Conservation (phyloP, 352 stramenopile species). For the Pythium rishiriense region DNA sequence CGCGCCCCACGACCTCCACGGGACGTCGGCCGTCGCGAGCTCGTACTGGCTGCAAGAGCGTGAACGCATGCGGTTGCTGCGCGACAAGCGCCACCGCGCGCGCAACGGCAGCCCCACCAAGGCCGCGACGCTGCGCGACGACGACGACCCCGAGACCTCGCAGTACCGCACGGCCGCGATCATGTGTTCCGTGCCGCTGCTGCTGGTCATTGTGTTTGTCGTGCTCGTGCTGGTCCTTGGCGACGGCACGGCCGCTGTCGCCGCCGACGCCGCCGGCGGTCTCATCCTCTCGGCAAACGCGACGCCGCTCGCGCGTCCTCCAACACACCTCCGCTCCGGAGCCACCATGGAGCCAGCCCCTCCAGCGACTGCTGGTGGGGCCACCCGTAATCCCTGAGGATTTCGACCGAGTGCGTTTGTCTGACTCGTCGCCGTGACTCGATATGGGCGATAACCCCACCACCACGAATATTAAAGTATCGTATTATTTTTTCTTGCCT, state of each 20-base stretch:
- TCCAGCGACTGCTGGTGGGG: background rate
- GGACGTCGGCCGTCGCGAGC: conserved; percentile 29
- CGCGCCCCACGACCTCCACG: background rate
- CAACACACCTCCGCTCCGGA: conserved; percentile 3
- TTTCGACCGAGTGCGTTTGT: background rate
- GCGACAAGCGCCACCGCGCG: conserved; percentile 15
- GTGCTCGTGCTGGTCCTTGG: conserved; percentile 56
- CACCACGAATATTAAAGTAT: conserved; percentile 24
- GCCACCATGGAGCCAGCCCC: too few species aligned
- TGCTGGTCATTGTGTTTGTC: conserved; percentile 58
- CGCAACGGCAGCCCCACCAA: conserved; percentile 24
- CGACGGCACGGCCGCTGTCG: conserved; percentile 15
- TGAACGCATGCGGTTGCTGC: conserved; percentile 42
- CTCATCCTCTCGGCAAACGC: conserved; percentile 18
- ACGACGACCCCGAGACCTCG: conserved; percentile 13
- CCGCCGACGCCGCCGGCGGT: conserved; percentile 20
- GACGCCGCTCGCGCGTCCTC: background rate
- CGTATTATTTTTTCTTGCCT: conserved; percentile 16
- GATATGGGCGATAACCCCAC: too few species aligned
- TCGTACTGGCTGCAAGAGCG: conserved; percentile 83
- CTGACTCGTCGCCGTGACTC: background rate
- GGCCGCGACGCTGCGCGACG: conserved; percentile 13
- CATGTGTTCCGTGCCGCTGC: conserved; percentile 72
- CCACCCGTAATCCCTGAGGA: conserved; percentile 1
- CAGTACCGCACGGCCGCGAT: conserved; percentile 50